Evolutionary conservation across 768 basidiomycete species (phyloP).

Genomic region (Rhizopogon sp.): DNA sequence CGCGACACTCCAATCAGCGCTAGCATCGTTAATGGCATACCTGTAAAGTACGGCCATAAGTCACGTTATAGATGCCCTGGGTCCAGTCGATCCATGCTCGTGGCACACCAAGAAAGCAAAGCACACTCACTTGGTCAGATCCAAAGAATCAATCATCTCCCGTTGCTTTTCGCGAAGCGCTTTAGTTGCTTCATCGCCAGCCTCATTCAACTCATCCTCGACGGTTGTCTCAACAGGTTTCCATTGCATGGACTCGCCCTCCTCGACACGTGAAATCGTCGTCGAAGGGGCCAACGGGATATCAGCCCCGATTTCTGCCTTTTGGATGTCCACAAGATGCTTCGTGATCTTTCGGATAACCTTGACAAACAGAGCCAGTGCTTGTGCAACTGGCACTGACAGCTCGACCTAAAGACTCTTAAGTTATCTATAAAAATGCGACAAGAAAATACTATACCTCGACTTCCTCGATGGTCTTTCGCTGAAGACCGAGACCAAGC

Average conservation of each 20-base stretch:
- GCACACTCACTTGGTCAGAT: conserved; percentile 74
- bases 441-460: conserved; percentile 49
- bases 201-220: conserved; percentile 70
- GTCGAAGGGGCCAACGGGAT: conserved; percentile 41
- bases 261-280: conserved; percentile 6
- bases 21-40: conserved; percentile 68
- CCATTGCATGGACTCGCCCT: conserved; percentile 25
- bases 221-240: conserved; percentile 42
- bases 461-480: conserved; percentile 84
- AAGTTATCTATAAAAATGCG: not conserved
- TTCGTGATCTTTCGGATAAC: conserved; percentile 81
- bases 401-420: conserved; percentile 57
- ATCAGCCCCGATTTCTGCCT: conserved; percentile 64
- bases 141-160: conserved; percentile 83
- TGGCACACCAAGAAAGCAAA: not conserved
- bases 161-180: conserved; percentile 65
- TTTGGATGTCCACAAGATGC: conserved; percentile 71
- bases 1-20: conserved; percentile 70
- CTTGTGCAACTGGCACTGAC: conserved; percentile 78
- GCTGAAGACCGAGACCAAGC: conserved; percentile 83
- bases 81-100: conserved; percentile 5
- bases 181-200: conserved; percentile 61
- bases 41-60: conserved; percentile 29
- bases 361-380: conserved; percentile 88
- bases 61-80: conserved; percentile 11